Base-by-base conservation (phyloP, 129 eudicot genomes). In the Artemisia argyi region DNA sequence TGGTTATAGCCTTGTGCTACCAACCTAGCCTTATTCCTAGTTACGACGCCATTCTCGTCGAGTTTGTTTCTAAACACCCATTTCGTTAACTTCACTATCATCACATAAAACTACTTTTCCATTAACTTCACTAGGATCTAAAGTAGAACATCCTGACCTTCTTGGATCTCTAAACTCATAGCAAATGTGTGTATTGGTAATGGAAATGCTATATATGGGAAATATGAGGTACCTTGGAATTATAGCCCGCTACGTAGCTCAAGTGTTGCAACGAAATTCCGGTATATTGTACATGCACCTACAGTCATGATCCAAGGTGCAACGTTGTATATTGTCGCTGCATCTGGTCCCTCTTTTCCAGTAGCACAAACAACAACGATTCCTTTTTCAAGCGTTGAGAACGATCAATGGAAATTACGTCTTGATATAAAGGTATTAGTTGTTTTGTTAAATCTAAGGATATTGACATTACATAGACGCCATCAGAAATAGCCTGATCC, bases 261-360 rank as follows among this genome's bases (percentile, higher is more conserved):
- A 15, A 81, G 11, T 39, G 62, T 76, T 13, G 78, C 72, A 7
- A 81, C 3, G 69, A 50, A 76, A 28, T 75, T 72, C 15, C 82
- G 79, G 52, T 81, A 74, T 7, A 81, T 57, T 0, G 75, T 76
- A 20, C 78, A 66, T 5, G 81, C 81, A 65, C 81, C 85, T 58
- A 81, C 76, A 11, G 79, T 81, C 67, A 54, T 66, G 50, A 81
- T 81, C 85, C 85, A 81, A 3, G 82, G 85, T 42, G 79, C 82
- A 71, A 63, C 79, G 7, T 81, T 72, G 15, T 20, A 46, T 11
- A 59, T 60, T 18, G 79, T 32, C 11, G 28, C 20, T 0, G 57
- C 9, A 24, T 9, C 61, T 1, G 78, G 71, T 50, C 79, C 81
- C 9, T 13, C 39, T 12, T 81, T 81, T 39, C 46, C 46, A 39